Evolutionary conservation across 2,329 filamentous ascomycete species (phyloP).

Genomic region (Fusarium longipes): DNA sequence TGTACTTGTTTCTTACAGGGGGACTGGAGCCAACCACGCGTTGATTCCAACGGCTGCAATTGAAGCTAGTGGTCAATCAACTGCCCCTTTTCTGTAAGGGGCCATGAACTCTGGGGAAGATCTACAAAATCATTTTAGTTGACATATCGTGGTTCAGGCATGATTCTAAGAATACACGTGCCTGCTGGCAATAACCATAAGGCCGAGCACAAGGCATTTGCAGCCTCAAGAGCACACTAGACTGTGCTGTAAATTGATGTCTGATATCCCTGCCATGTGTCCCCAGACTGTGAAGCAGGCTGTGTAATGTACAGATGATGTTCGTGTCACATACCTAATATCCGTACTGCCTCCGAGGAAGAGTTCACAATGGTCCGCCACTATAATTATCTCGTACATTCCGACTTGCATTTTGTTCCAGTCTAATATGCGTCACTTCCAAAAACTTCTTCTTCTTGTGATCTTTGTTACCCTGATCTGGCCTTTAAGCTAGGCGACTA

Average conservation of each 20-base stretch:
- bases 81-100: conserved; percentile 18
- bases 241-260: background rate
- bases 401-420: no score
- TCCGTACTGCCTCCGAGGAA: no score
- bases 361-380: no score
- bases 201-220: background rate
- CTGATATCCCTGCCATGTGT: background rate
- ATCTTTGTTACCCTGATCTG: no score
- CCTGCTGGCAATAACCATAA: background rate
- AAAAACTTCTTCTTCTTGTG: no score
- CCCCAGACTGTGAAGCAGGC: no score
- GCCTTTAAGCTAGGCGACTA: no score
- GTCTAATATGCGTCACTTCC: no score
- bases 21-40: conserved; percentile 11
- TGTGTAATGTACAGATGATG: no score
- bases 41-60: conserved; percentile 5
- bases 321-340: no score
- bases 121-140: conserved; percentile 5
- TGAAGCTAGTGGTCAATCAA: conserved; percentile 10
- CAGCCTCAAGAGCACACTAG: background rate
- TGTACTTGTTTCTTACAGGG: conserved; percentile 5
- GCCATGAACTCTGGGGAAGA: conserved; percentile 28
- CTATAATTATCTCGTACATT: no score
- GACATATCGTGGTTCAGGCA: background rate
- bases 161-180: background rate